These are phyloP conservation scores for Yarrowia deformans DNA, from an alignment of 805 yeast species.

Conservation along the genomic window DNA sequence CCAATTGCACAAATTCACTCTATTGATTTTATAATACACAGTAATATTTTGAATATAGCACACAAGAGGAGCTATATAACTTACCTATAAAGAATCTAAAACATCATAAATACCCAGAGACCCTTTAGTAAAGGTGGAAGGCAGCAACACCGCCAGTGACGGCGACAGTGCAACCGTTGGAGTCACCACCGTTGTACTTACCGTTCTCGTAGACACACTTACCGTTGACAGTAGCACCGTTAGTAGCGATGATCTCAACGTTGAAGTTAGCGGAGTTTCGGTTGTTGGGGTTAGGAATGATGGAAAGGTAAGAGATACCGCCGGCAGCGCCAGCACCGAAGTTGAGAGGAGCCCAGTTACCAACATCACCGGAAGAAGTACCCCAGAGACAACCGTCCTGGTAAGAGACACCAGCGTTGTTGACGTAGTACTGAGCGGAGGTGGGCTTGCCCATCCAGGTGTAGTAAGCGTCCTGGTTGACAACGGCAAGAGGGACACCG, in stretches of 20 bases:
- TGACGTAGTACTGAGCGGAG: slow-evolving; percentile 96
- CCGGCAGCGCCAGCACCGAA: slow-evolving; percentile 87
- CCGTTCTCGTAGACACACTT: slow-evolving; percentile 84
- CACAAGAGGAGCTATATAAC: slow-evolving; percentile 12
- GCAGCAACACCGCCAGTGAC: slow-evolving; percentile 84
- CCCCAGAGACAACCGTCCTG: slow-evolving; percentile 98
- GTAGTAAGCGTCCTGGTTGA: slow-evolving; percentile 78
- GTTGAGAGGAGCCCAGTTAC: slow-evolving; percentile 98
- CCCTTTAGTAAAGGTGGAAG: slow-evolving; percentile 69
- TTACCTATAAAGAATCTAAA: slow-evolving; percentile 39
- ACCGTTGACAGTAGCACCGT: slow-evolving; percentile 69
- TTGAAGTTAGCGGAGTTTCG: slow-evolving; percentile 69
- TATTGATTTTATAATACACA: slow-evolving; percentile 24
- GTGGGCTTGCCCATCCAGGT: slow-evolving; percentile 81
- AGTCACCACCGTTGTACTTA: slow-evolving; percentile 64
- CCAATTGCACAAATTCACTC: slow-evolving; percentile 4
- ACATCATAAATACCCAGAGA: slow-evolving; percentile 35
- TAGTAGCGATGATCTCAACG: slow-evolving; percentile 78
- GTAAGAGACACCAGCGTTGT: slow-evolving; percentile 90
- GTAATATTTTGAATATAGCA: slow-evolving; percentile 28
- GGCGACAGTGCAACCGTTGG: slow-evolving; percentile 93
- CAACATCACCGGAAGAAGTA: slow-evolving; percentile 73
- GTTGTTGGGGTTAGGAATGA: slow-evolving; percentile 97
- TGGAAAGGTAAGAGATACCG: slow-evolving; percentile 80
- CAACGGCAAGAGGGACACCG: slow-evolving; percentile 72